A percentile compares a stretch with the other conserved stretches of the same genome.
Conservation (phyloP, 116 monocot species). For the Thalassia testudinum region DNA sequence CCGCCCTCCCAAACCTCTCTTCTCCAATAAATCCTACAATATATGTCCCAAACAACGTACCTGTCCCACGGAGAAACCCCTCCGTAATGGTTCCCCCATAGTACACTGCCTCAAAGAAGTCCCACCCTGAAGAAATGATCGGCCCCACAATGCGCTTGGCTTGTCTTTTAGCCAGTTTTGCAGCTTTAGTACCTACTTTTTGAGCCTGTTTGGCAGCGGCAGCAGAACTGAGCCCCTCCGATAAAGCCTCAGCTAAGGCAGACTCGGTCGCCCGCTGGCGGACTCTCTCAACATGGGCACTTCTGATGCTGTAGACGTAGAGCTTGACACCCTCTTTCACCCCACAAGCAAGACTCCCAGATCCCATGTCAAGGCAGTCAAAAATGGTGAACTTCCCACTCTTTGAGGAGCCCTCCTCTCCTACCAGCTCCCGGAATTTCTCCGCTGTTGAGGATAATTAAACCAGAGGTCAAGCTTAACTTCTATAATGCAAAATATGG, state of each 20-base stretch:
- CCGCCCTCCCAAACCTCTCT: conserved; percentile 58
- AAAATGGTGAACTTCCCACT: too few species aligned
- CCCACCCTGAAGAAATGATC: too few species aligned
- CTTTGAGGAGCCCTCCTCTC: too few species aligned
- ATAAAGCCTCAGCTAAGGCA: conserved; percentile 45
- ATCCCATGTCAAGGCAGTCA: conserved; percentile 85
- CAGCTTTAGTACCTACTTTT: conserved; percentile 56
- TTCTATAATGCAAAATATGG: too few species aligned
- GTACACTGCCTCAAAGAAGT: conserved; percentile 91
- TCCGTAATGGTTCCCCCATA: conserved; percentile 63
- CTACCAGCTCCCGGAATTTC: too few species aligned
- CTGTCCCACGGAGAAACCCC: too few species aligned
- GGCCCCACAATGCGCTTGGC: conserved; percentile 76
- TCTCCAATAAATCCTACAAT: conserved; percentile 64
- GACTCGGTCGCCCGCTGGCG: too few species aligned
- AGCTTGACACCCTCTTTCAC: conserved; percentile 77
- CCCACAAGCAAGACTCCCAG: conserved; percentile 52
- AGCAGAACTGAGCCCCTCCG: conserved; percentile 25
- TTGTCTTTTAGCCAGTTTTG: conserved; percentile 62
- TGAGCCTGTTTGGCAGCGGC: conserved; percentile 67
- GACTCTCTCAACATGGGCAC: too few species aligned
- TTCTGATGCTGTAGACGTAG: too few species aligned
- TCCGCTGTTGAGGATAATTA: too few species aligned
- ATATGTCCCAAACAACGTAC: conserved; percentile 74
- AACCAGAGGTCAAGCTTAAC: too few species aligned